Base-by-base conservation (phyloP, 306 rosid genomes). In the Dalbergia oliveri region DNA sequence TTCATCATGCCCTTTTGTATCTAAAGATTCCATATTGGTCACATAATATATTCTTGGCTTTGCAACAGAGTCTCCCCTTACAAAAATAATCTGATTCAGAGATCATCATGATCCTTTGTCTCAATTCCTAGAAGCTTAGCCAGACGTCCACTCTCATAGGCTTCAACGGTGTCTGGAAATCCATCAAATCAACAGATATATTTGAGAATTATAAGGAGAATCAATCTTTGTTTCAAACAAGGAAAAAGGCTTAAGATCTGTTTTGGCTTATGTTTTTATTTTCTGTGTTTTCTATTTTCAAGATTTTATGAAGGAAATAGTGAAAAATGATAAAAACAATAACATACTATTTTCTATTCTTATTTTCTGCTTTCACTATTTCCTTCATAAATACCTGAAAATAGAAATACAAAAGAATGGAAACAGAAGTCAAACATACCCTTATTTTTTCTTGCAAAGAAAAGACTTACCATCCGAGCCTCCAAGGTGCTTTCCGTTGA, bases 381-480 rank as follows among this genome's bases (percentile, higher is more conserved):
- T 26, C 3, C 31, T 26, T 26, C 31, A 26, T 2, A 26, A 26
- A 26, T 26, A 0, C 3, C 31, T 26, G 31, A 26, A 26, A 1
- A 26, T 2, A 26, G 3, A 26, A 26, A 26, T 26, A 26, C 31
- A 26, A 26, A 26, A 26, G 1, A 26, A 26, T 26, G 3, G 31
- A 26, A 26, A 26, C 31, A 2, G 31, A 26, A 26, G 31, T 26
- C 31, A 26, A 26, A 26, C 31, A 26, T 26, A 26, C 18, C 11
- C 9, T 34, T 57, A 33, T 34, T 64, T 39, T 18, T 58, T 18
- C 60, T 50, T 61, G n/a, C 19, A 6, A 26, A 35, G 79, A 62
- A 33, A 31, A 77, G 50, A 72, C 60, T 78, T 88, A 94, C 98
- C 98, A 81, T 94, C 98, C 37, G 98, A 94, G 18, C 97, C 98